phyloP scores from a whole-genome alignment of 345 rosid species.

The Pelargonium nanum region DNA sequence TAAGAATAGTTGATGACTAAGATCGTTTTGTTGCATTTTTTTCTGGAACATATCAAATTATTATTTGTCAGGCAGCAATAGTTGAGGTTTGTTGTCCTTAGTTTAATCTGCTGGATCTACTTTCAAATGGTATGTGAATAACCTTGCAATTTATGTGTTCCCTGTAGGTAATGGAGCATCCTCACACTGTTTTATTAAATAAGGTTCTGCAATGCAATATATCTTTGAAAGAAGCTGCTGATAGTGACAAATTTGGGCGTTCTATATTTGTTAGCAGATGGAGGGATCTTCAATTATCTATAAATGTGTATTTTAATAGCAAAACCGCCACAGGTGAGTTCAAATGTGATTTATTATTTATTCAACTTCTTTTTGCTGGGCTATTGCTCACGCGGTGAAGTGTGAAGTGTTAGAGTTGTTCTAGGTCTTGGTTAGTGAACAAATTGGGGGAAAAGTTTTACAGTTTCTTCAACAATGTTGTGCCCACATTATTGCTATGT shows the following conservation, averaged over 20 bases:
- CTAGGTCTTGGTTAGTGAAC: not conserved
- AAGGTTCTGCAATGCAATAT: slow-evolving; percentile 61
- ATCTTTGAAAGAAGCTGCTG: slow-evolving; percentile 51
- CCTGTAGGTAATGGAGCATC: slow-evolving; percentile 79
- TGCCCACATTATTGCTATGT: not conserved
- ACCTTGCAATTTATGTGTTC: slow-evolving; percentile 3
- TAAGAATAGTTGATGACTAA: no score
- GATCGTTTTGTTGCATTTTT: not conserved
- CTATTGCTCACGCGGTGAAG: not conserved
- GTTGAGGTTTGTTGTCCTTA: not conserved
- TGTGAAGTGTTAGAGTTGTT: not conserved
- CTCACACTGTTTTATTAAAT: slow-evolving; percentile 66
- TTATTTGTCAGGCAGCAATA: not conserved
- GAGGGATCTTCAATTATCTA: slow-evolving; percentile 83
- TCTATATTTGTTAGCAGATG: slow-evolving; percentile 39
- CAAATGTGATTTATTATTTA: slow-evolving; percentile 3
- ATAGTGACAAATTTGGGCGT: slow-evolving; percentile 25
- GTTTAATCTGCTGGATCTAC: not conserved
- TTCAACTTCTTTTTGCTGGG: slow-evolving; percentile 1
- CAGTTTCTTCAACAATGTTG: not conserved
- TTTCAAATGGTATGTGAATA: not conserved
- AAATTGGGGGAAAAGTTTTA: not conserved
- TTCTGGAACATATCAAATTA: not conserved
- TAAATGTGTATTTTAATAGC: slow-evolving; percentile 66
- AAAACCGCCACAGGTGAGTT: slow-evolving; percentile 63